These are phyloP conservation scores for Penicillium rolfsii DNA, from an alignment of 2,329 filamentous ascomycete genomes.

Conservation along the genomic window DNA sequence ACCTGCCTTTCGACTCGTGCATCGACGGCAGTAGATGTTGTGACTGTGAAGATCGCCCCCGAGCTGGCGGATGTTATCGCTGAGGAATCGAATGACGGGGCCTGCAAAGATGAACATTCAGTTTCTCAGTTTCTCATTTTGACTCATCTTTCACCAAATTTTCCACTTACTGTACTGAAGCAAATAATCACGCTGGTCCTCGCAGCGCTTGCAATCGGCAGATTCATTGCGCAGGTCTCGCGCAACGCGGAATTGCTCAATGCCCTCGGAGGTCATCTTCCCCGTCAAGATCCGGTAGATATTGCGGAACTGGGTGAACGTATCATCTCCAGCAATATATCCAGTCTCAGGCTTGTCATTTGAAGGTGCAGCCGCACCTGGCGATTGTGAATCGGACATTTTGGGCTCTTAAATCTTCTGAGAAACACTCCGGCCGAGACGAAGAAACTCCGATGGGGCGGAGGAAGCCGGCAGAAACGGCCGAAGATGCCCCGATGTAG, in stretches of 20 bases:
- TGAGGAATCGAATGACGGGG: conserved; percentile 84
- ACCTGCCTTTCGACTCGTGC: conserved; percentile 71
- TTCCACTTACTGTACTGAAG: conserved; percentile 67
- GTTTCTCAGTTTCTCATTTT: not conserved
- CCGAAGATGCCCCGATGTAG: conserved; percentile 19
- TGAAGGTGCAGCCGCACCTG: conserved; percentile 26
- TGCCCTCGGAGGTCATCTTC: conserved; percentile 68
- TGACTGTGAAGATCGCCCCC: conserved; percentile 72
- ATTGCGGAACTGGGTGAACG: conserved; percentile 69
- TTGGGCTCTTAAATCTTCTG: conserved; percentile 12
- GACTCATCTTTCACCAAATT: no score
- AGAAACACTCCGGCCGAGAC: conserved; percentile 13
- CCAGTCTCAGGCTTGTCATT: conserved; percentile 38
- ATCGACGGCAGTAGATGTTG: conserved; percentile 83
- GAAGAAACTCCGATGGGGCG: conserved; percentile 38
- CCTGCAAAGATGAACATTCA: conserved; percentile 42
- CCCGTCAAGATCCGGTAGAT: conserved; percentile 82
- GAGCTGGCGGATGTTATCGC: conserved; percentile 76
- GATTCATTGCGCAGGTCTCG: conserved; percentile 76
- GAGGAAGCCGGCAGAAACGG: conserved; percentile 36
- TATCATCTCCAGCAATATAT: conserved; percentile 46
- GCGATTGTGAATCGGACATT: conserved; percentile 38
- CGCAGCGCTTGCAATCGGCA: conserved; percentile 78
- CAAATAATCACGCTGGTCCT: conserved; percentile 80
- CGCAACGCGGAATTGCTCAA: conserved; percentile 75